Evolutionary conservation across 2,329 filamentous ascomycete genomes (phyloP), one percentile per base, ranked within the genome.

Genomic region (Aureobasidium lini): DNA sequence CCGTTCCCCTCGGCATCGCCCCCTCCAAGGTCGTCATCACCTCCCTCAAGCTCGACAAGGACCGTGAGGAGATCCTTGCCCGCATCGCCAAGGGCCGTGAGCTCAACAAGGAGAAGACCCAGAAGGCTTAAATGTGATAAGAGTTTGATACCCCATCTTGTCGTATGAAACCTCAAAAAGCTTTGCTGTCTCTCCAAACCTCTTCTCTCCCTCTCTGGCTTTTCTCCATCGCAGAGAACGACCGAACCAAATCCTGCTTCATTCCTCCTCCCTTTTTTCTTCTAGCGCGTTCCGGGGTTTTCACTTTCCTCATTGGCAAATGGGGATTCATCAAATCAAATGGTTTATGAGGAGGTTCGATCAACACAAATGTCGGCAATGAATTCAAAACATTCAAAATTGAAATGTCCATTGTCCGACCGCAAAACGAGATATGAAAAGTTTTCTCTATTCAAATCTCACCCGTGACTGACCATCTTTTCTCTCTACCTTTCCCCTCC

Each of bases 41-140:
- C 82, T 96, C 96, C 86, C 85, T 97, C 78, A 96, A 97, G 89
- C 84, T 96, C 73, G 89, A 94, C 84, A 93, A 94, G 87, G 89
- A 95, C 81, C 88, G 90, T 70, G 89, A 94, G 84, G 81, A 80
- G 76, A 94, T 94, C 74, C 83, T 95, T 70, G 89, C 90, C 81
- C 86, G 90, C 79, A 90, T 89, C 81, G 86, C 87, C 80, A 78
- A 81, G 68, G 90, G 89, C 73, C 87, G 89, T 66, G 89, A 93
- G 81, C 82, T 85, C 59, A 70, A 68, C 67, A 70, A 73, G 70
- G 74, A 81, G 81, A 91, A 91, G 82, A 79, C 67, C 54, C 39
- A 42, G 50, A 43, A 43, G 60, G 69, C 72, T 46, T 63, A 62
- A 57, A 63, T 52, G 39, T 59, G 18, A 42, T 11, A 39, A 32